Evolutionary conservation across 208 protist species (phyloP), one percentile per base, ranked within the genome.

Genomic region (Leishmania arabica): DNA sequence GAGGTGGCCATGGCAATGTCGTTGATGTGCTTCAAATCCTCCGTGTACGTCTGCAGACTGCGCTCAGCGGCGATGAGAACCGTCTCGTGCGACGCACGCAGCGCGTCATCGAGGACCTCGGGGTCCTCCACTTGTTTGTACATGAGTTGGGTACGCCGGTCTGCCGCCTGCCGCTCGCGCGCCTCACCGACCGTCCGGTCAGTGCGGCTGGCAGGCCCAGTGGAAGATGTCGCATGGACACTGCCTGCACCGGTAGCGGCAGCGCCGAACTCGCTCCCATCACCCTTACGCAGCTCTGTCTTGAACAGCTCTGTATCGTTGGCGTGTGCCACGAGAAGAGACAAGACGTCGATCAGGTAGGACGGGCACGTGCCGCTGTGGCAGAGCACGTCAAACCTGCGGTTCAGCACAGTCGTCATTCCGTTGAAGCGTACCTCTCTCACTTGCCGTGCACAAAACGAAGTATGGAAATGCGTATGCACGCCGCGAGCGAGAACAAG

Each of bases 301-400:
- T 95, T 96, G 83, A 94, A 91, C 21, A 93, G 81, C 75, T 93
- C 91, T 8, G 91, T 94, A 54, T 96, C 93, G 54, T 96, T 95
- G 60, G 91, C 90, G 74, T 96, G 93, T 34, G 89, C 91, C 34
- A 96, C 93, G 9, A 96, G 84, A 27, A 95, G 77, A 0, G 90
- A 90, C 13, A 96, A 72, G 2, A 96, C 91, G 60, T 96, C 91
- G 11, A 94, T 45, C n/a, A 96, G 86, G 77, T 93, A 89, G 1
- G 89, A 83, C 9, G 91, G 79, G 76, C 93, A 96, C 7, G 87
- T 90, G 24, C 86, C 89, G 75, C 90, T 94, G 64, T 88, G 88
- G 47, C 81, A 79, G 40, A 96, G 87, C 76, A 93, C 34, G 66
- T 96, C 90, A 54, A 94, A 93, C 77, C 91, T 91, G 40, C 87